Evolutionary conservation across 345 rosid genomes (phyloP), one percentile per base, ranked within the genome.

Genomic region (Aurinia saxatilis): DNA sequence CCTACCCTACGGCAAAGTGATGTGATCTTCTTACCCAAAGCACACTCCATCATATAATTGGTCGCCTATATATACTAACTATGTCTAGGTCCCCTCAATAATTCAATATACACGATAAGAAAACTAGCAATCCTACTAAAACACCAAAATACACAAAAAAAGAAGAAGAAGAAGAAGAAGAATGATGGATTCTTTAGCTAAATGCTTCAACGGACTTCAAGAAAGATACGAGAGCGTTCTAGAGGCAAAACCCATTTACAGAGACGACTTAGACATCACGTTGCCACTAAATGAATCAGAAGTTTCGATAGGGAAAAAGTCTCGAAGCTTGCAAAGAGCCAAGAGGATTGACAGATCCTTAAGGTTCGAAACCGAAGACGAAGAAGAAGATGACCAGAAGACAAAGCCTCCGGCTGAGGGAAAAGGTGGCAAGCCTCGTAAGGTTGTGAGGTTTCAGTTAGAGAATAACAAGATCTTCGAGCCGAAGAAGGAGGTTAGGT

Each of bases 281-380:
- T 21, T 35, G 65, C 70, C 75, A 33, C 70, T 63, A 7, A 65
- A 64, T 4, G 44, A 1, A 2, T 27, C 75, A 57, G 50, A 50
- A 42, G 25, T 14, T 14, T 71, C 71, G 44, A 48, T 29, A 57
- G 42, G 36, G 8, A 71, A 71, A 37, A 71, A 51, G 61, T 36
- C 71, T 50, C 48, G 64, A n/a, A 38, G 40, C 39, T 73, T 67
- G 40, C 25, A 67, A 23, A 67, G 66, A 62, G 73, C 72, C 35
- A 57, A 48, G 42, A 68, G 63, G 66, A 74, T 67, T 18, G 65
- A 57, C 53, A 37, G 10, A 21, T 17, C 68, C 10, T 13, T 68
- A 3, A 75, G 60, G 21, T 48, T 72, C 33, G 57, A 74, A 13
- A 31, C 46, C 18, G 71, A 76, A 67, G 83, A 78, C 6, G 76